Evolutionary conservation across 139 green algal genomes (phyloP).

Genomic region (Diplosphaera chodatii): DNA sequence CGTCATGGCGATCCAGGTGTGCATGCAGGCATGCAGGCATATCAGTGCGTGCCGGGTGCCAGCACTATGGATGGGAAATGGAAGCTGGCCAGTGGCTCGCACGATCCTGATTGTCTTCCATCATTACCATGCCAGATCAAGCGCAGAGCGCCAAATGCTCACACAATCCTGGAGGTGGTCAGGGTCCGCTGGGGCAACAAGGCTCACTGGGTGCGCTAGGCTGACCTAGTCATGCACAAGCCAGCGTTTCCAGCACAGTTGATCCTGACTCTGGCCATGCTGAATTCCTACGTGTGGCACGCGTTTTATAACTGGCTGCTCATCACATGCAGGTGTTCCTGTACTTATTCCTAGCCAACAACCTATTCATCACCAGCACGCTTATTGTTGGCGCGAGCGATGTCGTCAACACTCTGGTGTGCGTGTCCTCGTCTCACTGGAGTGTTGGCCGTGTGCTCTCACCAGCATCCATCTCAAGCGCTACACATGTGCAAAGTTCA

Average conservation of each 20-base stretch:
- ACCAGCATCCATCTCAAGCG: no score
- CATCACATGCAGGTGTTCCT: slow-evolving; percentile 58
- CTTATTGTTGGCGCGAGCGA: slow-evolving; percentile 77
- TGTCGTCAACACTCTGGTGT: slow-evolving; percentile 73
- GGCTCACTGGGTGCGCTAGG: slow-evolving; percentile 17
- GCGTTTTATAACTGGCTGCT: background rate
- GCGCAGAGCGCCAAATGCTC: slow-evolving; percentile 74
- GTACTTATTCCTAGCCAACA: slow-evolving; percentile 39
- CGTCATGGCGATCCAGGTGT: slow-evolving; percentile 66
- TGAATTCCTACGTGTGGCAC: no score
- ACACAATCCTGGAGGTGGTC: slow-evolving; percentile 83
- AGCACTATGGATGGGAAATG: no score
- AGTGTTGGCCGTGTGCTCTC: background rate
- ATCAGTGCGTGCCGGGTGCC: no score
- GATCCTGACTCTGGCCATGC: no score
- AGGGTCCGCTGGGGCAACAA: slow-evolving; percentile 23
- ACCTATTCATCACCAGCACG: slow-evolving; percentile 74
- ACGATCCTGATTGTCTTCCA: no score
- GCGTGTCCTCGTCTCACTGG: slow-evolving; percentile 20
- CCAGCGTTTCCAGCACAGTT: no score
- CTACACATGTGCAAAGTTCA: no score
- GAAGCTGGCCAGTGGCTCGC: no score
- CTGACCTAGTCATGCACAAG: no score
- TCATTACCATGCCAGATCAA: slow-evolving; percentile 87
- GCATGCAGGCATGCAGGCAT: background rate